Conservation (phyloP, 2,329 filamentous ascomycete species). For the Colletotrichum endophyticum region DNA sequence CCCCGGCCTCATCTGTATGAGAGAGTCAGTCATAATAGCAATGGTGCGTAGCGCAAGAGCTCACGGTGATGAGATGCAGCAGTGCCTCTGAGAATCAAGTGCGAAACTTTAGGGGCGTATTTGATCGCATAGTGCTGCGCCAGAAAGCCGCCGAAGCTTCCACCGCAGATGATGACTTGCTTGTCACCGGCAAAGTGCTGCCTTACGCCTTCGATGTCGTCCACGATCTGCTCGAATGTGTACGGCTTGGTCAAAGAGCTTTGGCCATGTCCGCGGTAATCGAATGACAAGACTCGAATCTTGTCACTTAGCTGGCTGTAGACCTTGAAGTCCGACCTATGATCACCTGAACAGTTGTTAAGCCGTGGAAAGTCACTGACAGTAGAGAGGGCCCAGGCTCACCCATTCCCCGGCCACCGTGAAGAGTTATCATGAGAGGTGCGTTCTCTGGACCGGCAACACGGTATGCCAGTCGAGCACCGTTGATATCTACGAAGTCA, state of each 20-base stretch:
- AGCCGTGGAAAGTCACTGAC: neutral
- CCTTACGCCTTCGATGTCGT: constrained; percentile 38
- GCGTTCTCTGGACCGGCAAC: constrained; percentile 31
- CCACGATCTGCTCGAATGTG: constrained; percentile 40
- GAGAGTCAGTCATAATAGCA: too few species aligned
- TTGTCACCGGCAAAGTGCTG: constrained; percentile 28
- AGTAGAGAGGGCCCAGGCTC: neutral
- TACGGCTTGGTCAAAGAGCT: constrained; percentile 38
- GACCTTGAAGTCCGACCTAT: constrained; percentile 36
- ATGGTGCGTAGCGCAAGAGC: neutral
- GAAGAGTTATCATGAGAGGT: constrained; percentile 39
- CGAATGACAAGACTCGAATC: constrained; percentile 38
- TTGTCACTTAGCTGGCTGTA: constrained; percentile 31
- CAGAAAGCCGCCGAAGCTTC: constrained; percentile 44
- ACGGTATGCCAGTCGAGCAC: constrained; percentile 35
- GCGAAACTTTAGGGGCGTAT: constrained; percentile 32
- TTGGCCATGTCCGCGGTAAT: constrained; percentile 39
- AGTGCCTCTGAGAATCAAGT: constrained; percentile 40
- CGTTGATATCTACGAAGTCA: constrained; percentile 35
- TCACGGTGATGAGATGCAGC: constrained; percentile 39
- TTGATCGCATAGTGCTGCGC: constrained; percentile 43
- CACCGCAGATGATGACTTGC: constrained; percentile 38
- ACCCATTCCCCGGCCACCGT: constrained; percentile 41
- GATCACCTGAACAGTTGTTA: constrained; percentile 28
- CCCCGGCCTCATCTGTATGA: constrained; percentile 32